Percentiles rank a stretch among this genome's conserved stretches.
These are phyloP conservation scores for Globisporangium abappressorium DNA, from an alignment of 352 stramenopile species.

Conservation along the genomic window DNA sequence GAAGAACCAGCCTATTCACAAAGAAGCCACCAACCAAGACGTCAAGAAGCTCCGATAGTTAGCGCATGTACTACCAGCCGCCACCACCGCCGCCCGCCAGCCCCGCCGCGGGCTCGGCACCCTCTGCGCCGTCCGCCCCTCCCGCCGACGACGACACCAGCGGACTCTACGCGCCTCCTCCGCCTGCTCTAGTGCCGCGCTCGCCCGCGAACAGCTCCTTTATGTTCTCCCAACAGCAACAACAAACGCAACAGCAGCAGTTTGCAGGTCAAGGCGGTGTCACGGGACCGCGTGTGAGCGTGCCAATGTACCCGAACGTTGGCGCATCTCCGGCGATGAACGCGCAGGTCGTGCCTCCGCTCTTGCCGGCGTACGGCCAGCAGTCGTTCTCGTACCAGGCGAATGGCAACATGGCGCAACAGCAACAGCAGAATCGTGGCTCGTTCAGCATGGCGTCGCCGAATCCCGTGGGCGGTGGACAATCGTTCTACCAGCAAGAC, in stretches of 20 bases:
- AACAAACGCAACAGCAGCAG: background rate
- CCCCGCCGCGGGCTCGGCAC: slow-evolving; percentile 11
- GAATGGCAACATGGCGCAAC: slow-evolving; percentile 2
- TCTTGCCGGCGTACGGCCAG: slow-evolving; percentile 9
- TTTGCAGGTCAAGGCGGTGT: background rate
- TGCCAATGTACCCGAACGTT: slow-evolving; percentile 8
- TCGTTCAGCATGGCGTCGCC: slow-evolving; percentile 14
- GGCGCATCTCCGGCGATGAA: background rate
- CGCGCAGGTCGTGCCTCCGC: background rate
- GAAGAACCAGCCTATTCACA: background rate
- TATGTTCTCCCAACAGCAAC: slow-evolving; percentile 16
- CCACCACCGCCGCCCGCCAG: slow-evolving; percentile 16
- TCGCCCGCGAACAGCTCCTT: slow-evolving; percentile 25
- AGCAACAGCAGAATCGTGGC: slow-evolving; percentile 15
- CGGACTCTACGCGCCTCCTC: slow-evolving; percentile 22
- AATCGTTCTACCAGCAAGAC: slow-evolving; percentile 14
- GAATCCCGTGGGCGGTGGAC: slow-evolving; percentile 5
- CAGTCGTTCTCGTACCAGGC: slow-evolving; percentile 10
- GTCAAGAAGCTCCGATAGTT: background rate
- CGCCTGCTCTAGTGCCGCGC: background rate
- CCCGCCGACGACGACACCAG: slow-evolving; percentile 26
- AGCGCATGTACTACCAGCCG: slow-evolving; percentile 10
- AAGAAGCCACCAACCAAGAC: background rate
- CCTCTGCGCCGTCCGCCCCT: slow-evolving; percentile 27
- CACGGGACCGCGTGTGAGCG: slow-evolving; percentile 6